Evolutionary conservation across 1,284 basidiomycete genomes (phyloP).

Genomic region (Xerocomus amazonicus): DNA sequence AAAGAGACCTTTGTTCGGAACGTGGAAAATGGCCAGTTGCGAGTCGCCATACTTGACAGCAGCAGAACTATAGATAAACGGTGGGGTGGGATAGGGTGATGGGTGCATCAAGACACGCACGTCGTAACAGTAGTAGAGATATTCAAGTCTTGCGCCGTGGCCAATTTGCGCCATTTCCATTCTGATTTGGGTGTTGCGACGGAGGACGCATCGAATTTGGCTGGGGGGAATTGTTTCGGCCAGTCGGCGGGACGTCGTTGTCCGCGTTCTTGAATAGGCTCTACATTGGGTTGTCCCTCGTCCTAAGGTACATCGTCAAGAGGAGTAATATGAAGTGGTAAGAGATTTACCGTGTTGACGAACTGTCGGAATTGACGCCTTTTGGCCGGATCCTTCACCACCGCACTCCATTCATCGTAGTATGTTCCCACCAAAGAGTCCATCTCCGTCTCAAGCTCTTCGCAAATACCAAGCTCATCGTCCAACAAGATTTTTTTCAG

Average conservation of each 20-base stretch:
- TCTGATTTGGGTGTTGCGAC: conserved; percentile 43
- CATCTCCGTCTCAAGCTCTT: conserved; percentile 71
- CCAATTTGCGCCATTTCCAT: conserved; percentile 63
- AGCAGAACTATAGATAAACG: conserved; percentile 28
- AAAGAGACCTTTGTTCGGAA: conserved; percentile 56
- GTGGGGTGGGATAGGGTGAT: not conserved
- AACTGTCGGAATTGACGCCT: conserved; percentile 65
- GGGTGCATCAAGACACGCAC: conserved; percentile 25
- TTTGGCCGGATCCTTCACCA: conserved; percentile 50
- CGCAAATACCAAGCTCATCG: conserved; percentile 76
- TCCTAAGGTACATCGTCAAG: conserved; percentile 35
- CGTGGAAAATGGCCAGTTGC: conserved; percentile 66
- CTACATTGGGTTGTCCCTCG: conserved; percentile 50
- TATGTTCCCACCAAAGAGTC: conserved; percentile 63
- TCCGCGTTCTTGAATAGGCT: conserved; percentile 59
- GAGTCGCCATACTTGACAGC: conserved; percentile 71
- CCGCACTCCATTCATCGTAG: conserved; percentile 69
- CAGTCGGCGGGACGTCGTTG: conserved; percentile 69
- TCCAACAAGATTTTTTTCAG: conserved; percentile 65
- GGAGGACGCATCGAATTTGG: conserved; percentile 42
- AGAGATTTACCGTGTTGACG: conserved; percentile 50
- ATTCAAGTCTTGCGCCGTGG: conserved; percentile 50
- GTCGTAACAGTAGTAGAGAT: conserved; percentile 47
- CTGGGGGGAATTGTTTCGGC: conserved; percentile 54
- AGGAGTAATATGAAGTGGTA: conserved; percentile 1